Evolutionary conservation across 306 rosid species (phyloP).

Genomic region (Mucuna pruriens): DNA sequence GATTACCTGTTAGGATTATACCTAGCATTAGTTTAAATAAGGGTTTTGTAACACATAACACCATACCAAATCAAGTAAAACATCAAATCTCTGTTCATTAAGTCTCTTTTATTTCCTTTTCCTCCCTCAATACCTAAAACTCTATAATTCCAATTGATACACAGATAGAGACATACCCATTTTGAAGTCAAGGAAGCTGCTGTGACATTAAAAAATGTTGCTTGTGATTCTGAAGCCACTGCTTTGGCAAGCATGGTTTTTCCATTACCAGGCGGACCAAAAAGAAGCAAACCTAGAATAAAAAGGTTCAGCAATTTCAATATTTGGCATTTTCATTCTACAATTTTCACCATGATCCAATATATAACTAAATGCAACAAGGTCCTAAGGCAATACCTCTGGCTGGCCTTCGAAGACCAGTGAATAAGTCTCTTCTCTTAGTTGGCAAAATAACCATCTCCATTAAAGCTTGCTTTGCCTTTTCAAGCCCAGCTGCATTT

Average conservation of each 20-base stretch:
- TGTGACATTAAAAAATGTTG: constrained; percentile 90
- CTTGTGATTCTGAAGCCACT: constrained; percentile 97
- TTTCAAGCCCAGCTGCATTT: constrained; percentile 91
- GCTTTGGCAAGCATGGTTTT: constrained; percentile 99
- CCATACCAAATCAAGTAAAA: neutral
- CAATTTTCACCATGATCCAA: constrained; percentile 21
- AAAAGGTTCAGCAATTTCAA: constrained; percentile 29
- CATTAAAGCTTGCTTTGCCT: constrained; percentile 94
- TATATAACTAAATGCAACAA: neutral
- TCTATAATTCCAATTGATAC: neutral
- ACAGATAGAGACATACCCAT: constrained; percentile 74
- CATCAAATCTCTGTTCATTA: neutral
- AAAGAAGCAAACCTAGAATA: constrained; percentile 84
- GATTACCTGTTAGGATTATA: neutral
- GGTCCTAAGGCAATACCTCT: constrained; percentile 63
- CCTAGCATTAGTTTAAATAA: neutral
- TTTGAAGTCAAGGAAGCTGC: constrained; percentile 96
- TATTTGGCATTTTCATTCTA: constrained; percentile 29
- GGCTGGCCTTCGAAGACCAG: constrained; percentile 97
- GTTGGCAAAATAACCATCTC: constrained; percentile 99
- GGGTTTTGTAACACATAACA: neutral
- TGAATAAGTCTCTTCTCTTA: constrained; percentile 92
- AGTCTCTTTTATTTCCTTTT: neutral
- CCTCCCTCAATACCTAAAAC: neutral
- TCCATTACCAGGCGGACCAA: constrained; percentile 99